Conservation (phyloP, 164 flowering plant genomes). For the Chimonanthus salicifolius region DNA sequence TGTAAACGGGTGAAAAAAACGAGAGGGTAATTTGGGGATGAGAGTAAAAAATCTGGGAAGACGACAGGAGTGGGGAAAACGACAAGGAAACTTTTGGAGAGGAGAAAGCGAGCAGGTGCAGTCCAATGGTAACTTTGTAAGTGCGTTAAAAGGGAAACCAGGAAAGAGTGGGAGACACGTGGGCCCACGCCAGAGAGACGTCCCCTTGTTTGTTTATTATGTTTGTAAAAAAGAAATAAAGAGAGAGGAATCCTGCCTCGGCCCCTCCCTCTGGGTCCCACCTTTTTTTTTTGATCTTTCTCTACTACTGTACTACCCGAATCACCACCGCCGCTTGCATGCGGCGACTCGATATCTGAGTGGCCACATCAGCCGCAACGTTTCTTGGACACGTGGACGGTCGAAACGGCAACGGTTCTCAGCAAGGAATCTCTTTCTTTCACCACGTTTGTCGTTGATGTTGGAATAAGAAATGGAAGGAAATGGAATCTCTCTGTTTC, state of each 20-base stretch:
- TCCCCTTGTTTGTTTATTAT: not conserved
- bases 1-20: not conserved
- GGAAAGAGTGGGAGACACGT: not conserved
- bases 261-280: conserved; percentile 3
- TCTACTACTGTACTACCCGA: conserved; percentile 6
- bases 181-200: not conserved
- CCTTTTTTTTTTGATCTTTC: too few species aligned
- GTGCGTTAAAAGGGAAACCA: not conserved
- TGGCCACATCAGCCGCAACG: conserved; percentile 6
- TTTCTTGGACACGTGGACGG: conserved; percentile 1
- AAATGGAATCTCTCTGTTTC: too few species aligned
- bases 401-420: not conserved
- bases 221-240: too few species aligned
- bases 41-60: not conserved
- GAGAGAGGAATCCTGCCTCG: not conserved
- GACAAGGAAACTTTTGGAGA: not conserved
- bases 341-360: conserved; percentile 30
- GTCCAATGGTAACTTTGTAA: too few species aligned
- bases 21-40: not conserved
- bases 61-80: not conserved
- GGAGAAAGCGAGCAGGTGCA: not conserved
- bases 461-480: not conserved
- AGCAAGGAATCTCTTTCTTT: not conserved
- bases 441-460: not conserved
- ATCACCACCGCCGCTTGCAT: conserved; percentile 18